Conservation (phyloP, 768 basidiomycete species). For the Serendipita vermifera region DNA sequence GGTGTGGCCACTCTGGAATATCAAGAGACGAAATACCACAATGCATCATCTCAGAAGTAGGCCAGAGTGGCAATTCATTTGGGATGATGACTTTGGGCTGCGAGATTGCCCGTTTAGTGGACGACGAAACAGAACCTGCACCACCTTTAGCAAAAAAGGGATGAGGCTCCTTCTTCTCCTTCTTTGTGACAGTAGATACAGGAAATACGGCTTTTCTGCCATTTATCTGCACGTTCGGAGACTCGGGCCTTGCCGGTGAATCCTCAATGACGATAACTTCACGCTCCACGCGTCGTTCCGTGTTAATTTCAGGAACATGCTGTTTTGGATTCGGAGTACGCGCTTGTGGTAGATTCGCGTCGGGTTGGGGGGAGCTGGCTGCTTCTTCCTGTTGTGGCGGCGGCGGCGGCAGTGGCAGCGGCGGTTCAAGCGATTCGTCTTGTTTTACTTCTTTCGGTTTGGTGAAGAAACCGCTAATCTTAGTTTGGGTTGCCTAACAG, state of each 20-base stretch:
- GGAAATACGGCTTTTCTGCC: not conserved
- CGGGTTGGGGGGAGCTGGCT: not conserved
- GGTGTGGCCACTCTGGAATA: not conserved
- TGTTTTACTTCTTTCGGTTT: not conserved
- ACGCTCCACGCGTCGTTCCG: not conserved
- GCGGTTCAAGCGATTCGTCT: not conserved
- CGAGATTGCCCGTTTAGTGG: conserved; percentile 13
- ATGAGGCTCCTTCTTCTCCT: conserved; percentile 20
- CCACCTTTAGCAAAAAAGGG: conserved; percentile 34
- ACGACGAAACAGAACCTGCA: conserved; percentile 7
- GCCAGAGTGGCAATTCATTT: conserved; percentile 31
- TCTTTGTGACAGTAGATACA: not conserved
- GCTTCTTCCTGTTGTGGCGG: not conserved
- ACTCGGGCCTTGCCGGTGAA: not conserved
- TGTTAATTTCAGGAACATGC: not conserved
- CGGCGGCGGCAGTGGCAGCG: not conserved
- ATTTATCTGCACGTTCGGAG: too few species aligned
- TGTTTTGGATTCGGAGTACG: not conserved
- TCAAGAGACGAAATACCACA: conserved; percentile 25
- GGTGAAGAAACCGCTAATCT: not conserved
- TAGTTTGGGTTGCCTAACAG: not conserved
- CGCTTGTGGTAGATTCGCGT: not conserved
- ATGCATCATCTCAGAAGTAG: conserved; percentile 42
- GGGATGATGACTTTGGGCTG: conserved; percentile 7
- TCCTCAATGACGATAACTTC: not conserved